phyloP scores from a whole-genome alignment of 768 basidiomycete species.

The Boletus subcaerulescens region DNA sequence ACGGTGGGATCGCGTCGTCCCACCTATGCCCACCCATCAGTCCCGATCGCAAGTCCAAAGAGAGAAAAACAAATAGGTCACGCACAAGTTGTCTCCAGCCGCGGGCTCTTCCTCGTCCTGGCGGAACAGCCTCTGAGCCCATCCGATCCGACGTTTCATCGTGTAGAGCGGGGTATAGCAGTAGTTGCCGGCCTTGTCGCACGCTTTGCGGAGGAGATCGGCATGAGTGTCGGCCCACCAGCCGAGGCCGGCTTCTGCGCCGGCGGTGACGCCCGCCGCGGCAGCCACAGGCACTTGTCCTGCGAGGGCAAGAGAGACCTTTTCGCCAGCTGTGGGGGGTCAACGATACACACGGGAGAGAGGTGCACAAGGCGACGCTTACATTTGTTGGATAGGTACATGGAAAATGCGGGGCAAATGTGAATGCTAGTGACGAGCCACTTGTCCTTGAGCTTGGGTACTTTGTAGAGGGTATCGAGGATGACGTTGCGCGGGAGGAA shows the following conservation, averaged over 20 bases:
- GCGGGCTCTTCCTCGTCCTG: background rate
- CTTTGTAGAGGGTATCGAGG: constrained; percentile 23
- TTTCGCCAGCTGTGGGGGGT: constrained; percentile 21
- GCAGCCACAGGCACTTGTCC: constrained; percentile 12
- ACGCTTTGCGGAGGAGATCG: constrained; percentile 23
- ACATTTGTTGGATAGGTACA: constrained; percentile 34
- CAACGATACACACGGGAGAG: background rate
- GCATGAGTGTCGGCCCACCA: constrained; percentile 24
- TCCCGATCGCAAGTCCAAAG: background rate
- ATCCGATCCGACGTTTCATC: constrained; percentile 14
- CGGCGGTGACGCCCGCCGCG: constrained; percentile 5
- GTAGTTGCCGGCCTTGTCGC: constrained; percentile 20
- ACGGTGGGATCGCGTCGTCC: constrained; percentile 16
- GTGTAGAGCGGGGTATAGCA: constrained; percentile 28
- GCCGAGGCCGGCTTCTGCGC: constrained; percentile 7
- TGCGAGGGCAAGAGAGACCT: constrained; percentile 21
- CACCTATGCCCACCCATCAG: constrained; percentile 19
- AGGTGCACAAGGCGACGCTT: background rate
- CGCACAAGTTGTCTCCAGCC: constrained; percentile 18
- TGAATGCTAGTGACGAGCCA: constrained; percentile 33
- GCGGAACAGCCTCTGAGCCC: constrained; percentile 7
- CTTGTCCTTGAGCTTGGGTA: constrained; percentile 28
- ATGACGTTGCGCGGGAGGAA: constrained; percentile 22
- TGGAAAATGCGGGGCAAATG: constrained; percentile 32
- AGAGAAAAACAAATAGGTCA: background rate